Evolutionary conservation across 2,329 filamentous ascomycete species (phyloP), one percentile per base, ranked within the genome.

Genomic region (Ambrosiella xylebori): DNA sequence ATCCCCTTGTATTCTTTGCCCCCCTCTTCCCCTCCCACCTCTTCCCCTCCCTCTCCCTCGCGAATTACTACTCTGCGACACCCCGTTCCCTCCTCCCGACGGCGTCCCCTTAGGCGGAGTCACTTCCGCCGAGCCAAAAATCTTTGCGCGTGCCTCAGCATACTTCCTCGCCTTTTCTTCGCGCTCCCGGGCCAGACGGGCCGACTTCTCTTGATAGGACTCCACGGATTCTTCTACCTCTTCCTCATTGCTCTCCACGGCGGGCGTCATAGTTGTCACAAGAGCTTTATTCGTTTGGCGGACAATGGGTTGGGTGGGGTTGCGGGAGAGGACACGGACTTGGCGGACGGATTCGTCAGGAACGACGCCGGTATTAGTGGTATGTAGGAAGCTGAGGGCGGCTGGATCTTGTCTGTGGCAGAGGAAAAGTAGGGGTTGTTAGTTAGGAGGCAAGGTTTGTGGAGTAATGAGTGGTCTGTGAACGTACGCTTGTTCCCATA

Each of bases 151-250:
- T 5, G 84, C 87, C 71, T 95, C 89, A 61, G 94, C 86, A 68
- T 96, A 96, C 61, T 86, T 85, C 59, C 82, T 82, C 72, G 95
- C 86, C 73, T 93, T 95, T 71, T 95, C 89, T 66, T 94, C 89
- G 8, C 82, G 79, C 64, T 95, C 88, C 54, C 79, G 77, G 67
- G 88, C 81, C 57, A 90, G 86, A 66, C 85, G 85, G 27, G 82
- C 79, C 61, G 86, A 82, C 39, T 89, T 79, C 71, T 95, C 85
- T 64, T 91, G 86, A 17, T 76, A 73, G 62, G 80, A 78, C 66
- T 79, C 81, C 57, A 73, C 71, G 54, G 73, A 70, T 58, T 81
- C 79, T 35, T 83, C 79, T 57, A 85, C 80, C 35, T 82, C 85
- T 47, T 86, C 84, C 9, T 84, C 82, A 37, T 77, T 77, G 57